Conservation (phyloP, 495 filamentous ascomycete genomes). For the Lasiosphaeris hirsuta region DNA sequence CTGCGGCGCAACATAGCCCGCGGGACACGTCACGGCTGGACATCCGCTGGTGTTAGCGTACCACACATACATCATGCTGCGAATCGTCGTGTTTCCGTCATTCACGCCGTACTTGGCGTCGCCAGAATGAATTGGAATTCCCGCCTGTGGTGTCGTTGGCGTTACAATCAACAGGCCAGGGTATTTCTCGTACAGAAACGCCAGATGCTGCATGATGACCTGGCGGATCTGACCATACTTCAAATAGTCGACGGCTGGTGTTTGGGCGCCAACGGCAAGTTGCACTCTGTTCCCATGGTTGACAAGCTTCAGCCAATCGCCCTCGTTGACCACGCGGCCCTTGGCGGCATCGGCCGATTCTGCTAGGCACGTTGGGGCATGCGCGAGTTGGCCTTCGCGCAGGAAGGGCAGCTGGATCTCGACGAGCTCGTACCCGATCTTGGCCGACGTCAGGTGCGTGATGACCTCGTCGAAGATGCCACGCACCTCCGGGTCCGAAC, state of each 20-base stretch:
- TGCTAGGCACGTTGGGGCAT: constrained; percentile 75
- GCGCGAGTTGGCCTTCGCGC: constrained; percentile 70
- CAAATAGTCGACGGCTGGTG: constrained; percentile 65
- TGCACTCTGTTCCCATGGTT: constrained; percentile 73
- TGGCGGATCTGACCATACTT: constrained; percentile 71
- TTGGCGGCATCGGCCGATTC: constrained; percentile 52
- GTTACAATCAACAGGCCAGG: constrained; percentile 77
- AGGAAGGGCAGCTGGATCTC: constrained; percentile 75
- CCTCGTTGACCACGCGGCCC: constrained; percentile 21
- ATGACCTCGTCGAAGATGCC: constrained; percentile 58
- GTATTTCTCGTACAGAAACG: constrained; percentile 64
- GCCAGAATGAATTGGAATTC: constrained; percentile 57
- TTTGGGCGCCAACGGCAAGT: constrained; percentile 58
- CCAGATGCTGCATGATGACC: constrained; percentile 79
- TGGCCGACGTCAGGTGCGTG: constrained; percentile 52
- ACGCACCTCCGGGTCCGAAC: constrained; percentile 61
- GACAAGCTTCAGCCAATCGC: constrained; percentile 38
- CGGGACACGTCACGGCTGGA: constrained; percentile 74
- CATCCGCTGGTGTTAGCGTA: constrained; percentile 79
- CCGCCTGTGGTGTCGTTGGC: constrained; percentile 72
- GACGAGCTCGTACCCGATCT: constrained; percentile 60
- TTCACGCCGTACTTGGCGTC: constrained; percentile 63
- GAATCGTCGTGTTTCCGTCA: constrained; percentile 67
- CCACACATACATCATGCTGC: constrained; percentile 87
- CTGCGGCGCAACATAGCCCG: constrained; percentile 62